These are phyloP conservation scores for Nitzschia putrida DNA, from an alignment of 108 stramenopile genomes.

Conservation along the genomic window DNA sequence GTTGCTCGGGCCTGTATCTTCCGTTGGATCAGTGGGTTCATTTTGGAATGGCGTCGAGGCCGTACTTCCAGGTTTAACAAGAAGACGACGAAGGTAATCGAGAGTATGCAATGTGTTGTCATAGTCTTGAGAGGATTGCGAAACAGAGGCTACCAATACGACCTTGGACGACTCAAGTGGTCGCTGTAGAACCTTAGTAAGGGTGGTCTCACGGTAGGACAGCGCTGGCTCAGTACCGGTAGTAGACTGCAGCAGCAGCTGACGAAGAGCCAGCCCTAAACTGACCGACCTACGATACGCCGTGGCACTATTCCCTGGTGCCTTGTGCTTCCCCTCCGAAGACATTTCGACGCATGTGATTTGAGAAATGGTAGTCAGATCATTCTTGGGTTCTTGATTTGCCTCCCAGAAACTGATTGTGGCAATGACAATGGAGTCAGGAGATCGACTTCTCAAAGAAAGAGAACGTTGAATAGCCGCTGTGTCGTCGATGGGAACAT, in stretches of 20 bases:
- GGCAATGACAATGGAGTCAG: conserved; percentile 25
- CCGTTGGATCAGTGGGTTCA: not conserved
- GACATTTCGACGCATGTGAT: conserved; percentile 39
- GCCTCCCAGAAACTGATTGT: conserved; percentile 23
- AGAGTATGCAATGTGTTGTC: conserved; percentile 64
- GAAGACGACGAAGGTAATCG: conserved; percentile 62
- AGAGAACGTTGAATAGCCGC: not conserved
- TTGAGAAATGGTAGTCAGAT: conserved; percentile 12
- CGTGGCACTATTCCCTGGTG: not conserved
- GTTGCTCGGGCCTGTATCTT: not conserved
- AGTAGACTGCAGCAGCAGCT: conserved; percentile 18
- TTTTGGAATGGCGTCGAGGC: conserved; percentile 51
- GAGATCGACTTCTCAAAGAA: not conserved
- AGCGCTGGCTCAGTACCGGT: conserved; percentile 15
- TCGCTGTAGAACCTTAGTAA: conserved; percentile 80
- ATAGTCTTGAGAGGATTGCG: conserved; percentile 52
- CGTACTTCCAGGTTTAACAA: conserved; percentile 51
- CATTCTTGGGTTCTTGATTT: conserved; percentile 2
- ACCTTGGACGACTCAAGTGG: conserved; percentile 56
- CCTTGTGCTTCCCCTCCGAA: not conserved
- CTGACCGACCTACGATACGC: conserved; percentile 21
- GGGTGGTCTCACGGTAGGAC: conserved; percentile 68
- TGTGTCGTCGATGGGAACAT: conserved; percentile 46
- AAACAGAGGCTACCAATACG: conserved; percentile 61
- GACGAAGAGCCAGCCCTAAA: conserved; percentile 31